Conservation (phyloP, 805 yeast genomes). For the Cyberlindnera lachancei region DNA sequence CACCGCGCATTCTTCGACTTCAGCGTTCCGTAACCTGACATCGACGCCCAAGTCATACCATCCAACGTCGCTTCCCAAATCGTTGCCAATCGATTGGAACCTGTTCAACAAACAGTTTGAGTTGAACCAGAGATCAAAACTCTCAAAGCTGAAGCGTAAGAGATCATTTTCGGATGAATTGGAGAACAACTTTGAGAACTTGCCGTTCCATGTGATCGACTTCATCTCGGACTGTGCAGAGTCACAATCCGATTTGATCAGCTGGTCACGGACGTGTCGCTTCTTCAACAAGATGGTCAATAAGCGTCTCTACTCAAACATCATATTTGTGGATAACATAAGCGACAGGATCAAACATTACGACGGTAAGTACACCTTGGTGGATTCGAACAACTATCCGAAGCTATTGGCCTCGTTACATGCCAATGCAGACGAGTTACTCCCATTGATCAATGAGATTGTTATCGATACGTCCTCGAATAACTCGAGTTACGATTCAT, state of each 20-base stretch:
- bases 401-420: slow-evolving; percentile 22
- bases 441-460: slow-evolving; percentile 20
- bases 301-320: slow-evolving; percentile 18
- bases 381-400: slow-evolving; percentile 19
- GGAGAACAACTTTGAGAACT: slow-evolving; percentile 21
- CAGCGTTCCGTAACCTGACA: slow-evolving; percentile 19
- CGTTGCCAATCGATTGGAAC: slow-evolving; percentile 23
- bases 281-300: slow-evolving; percentile 22
- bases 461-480: slow-evolving; percentile 22
- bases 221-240: slow-evolving; percentile 23
- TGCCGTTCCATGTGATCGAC: slow-evolving; percentile 23
- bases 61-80: slow-evolving; percentile 21
- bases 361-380: slow-evolving; percentile 18
- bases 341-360: slow-evolving; percentile 15
- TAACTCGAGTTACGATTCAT: slow-evolving; percentile 17
- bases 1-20: too few relatives aligned
- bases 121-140: slow-evolving; percentile 15
- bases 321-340: slow-evolving; percentile 21
- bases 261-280: slow-evolving; percentile 19
- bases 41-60: slow-evolving; percentile 19
- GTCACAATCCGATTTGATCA: slow-evolving; percentile 21
- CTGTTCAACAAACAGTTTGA: slow-evolving; percentile 22
- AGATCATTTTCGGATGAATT: slow-evolving; percentile 2
- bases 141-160: slow-evolving; percentile 5
- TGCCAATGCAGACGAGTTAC: slow-evolving; percentile 18